Evolutionary conservation across 768 basidiomycete species (phyloP).

Genomic region (Kondoa subrosea): DNA sequence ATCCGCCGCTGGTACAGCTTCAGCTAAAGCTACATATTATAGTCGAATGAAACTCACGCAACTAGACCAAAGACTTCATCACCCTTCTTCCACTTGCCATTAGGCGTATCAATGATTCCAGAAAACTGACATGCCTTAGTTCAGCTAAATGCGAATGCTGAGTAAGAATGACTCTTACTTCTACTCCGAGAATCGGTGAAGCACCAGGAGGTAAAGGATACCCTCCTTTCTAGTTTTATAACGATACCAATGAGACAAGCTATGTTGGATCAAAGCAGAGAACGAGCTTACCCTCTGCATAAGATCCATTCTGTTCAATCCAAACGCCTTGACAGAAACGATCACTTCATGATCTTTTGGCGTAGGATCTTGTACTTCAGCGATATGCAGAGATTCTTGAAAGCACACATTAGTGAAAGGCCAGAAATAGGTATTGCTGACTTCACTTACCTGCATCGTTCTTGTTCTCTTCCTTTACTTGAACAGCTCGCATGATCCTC

Average conservation of each 20-base stretch:
- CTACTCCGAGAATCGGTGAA: constrained; percentile 25
- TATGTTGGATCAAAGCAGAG: not conserved
- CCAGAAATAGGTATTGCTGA: too few species aligned
- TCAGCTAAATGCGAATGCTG: too few species aligned
- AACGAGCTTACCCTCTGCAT: constrained; percentile 18
- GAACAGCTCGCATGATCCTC: constrained; percentile 15
- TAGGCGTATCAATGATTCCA: constrained; percentile 24
- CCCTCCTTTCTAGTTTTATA: too few species aligned
- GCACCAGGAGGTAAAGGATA: constrained; percentile 27
- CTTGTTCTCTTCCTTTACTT: constrained; percentile 16
- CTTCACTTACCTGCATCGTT: too few species aligned
- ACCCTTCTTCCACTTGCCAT: constrained; percentile 18
- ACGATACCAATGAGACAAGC: too few species aligned
- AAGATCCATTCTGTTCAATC: constrained; percentile 27
- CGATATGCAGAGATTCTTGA: constrained; percentile 21
- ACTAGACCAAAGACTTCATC: constrained; percentile 28
- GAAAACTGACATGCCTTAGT: too few species aligned
- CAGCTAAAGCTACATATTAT: not conserved
- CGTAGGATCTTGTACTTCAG: constrained; percentile 19
- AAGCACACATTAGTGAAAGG: too few species aligned
- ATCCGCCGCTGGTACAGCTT: constrained; percentile 18
- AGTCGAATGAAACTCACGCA: constrained; percentile 13
- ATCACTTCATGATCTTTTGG: constrained; percentile 20
- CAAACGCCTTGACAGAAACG: constrained; percentile 27
- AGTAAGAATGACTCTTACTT: too few species aligned